Evolutionary conservation across 164 flowering plant genomes (phyloP), one percentile per base, ranked within the genome.

Genomic region (Houttuynia cordata): DNA sequence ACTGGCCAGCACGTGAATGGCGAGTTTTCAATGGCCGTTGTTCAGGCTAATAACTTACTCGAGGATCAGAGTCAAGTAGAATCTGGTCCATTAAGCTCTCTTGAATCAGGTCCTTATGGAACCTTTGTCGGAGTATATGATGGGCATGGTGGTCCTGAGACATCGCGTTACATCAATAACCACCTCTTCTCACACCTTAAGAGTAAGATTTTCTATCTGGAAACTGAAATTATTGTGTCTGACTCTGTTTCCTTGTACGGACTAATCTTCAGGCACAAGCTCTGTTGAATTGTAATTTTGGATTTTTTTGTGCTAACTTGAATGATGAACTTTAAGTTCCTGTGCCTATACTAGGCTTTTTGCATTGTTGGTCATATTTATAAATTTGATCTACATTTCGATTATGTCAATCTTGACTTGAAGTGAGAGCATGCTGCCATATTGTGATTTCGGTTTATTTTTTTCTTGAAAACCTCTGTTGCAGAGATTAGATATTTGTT

Each of bases 111-210:
- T 0, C 90, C 90, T 15, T 76, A 52, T 71, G 94, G 94, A 39
- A 84, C 86, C 53, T 87, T 87, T 67, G 74, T 84, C n/a, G 94
- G 94, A 19, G 64, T 84, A 9, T 87, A 87, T 62, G 94, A 87
- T 65, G 94, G 94, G 56, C 94, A 86, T 64, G 94, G 94, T 1
- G 90, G 94, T 8, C 94, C 94, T 22, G 90, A 86, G 82, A 80
- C 94, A 0, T 72, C 93, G 0, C 83, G 93, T 25, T 86, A 70
- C 72, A 74, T 86, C 72, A 81, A 76, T 60, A 73, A 80, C 61
- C 77, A 83, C 71, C 79, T 87, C 62, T 87, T 87, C 67, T 83
- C 51, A 8, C 83, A 87, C 75, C 82, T 87, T 42, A 80, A 79
- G 74, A 75, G 94, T 86, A 79, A 70, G 89, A 66, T 22, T 18